Evolutionary conservation across 2,329 filamentous ascomycete species (phyloP).

Genomic region (Chrysoporthe puriensis): DNA sequence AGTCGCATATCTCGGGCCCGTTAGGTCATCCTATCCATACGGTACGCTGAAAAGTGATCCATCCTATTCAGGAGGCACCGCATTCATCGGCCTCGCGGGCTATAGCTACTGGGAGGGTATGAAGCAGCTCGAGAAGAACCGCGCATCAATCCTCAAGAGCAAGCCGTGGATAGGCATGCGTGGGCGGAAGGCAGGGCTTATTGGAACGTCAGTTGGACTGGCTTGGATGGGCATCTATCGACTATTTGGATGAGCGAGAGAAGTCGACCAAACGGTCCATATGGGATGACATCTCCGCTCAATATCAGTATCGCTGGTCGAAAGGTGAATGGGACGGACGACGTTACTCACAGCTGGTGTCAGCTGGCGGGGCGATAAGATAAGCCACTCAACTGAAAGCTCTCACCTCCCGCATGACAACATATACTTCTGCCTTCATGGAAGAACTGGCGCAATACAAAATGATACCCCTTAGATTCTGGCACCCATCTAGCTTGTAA

Average conservation of each 20-base stretch:
- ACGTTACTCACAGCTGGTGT: conserved; percentile 20
- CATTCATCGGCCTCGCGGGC: conserved; percentile 74
- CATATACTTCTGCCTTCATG: neutral
- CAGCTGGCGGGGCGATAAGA: conserved; percentile 26
- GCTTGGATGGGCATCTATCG: conserved; percentile 74
- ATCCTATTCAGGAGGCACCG: conserved; percentile 63
- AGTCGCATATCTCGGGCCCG: neutral
- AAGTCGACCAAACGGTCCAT: too few relatives aligned
- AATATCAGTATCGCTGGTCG: neutral
- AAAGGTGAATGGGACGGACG: neutral
- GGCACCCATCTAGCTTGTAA: neutral
- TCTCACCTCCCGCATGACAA: neutral
- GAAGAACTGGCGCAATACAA: conserved; percentile 5
- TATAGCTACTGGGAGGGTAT: conserved; percentile 81
- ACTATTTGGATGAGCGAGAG: conserved; percentile 54
- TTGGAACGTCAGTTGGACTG: conserved; percentile 67
- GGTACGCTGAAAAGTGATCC: neutral
- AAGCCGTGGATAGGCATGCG: conserved; percentile 73
- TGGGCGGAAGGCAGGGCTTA: conserved; percentile 69
- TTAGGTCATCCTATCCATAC: neutral
- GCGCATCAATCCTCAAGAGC: conserved; percentile 67
- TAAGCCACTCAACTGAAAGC: conserved; percentile 15
- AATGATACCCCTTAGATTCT: neutral
- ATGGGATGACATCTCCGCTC: conserved; percentile 6
- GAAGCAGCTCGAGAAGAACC: conserved; percentile 69